Conservation (phyloP, 179 eudicot genomes). For the Spergularia azorica region DNA sequence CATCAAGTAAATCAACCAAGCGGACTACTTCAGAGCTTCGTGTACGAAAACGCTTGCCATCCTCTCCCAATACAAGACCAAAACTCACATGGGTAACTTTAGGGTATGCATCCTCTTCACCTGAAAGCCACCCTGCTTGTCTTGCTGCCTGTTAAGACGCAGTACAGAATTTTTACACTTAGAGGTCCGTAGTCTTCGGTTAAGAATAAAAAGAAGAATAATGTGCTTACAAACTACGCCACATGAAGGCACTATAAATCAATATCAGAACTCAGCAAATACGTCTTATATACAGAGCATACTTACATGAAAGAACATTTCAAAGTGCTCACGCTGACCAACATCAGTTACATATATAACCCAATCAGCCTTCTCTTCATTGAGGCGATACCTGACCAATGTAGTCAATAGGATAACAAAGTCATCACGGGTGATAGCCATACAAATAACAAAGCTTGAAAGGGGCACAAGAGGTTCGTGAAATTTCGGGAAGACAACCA, state of each 20-base stretch:
- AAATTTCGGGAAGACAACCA: not conserved
- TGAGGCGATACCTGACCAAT: slow-evolving; percentile 81
- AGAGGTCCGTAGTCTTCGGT: too few species aligned
- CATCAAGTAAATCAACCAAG: slow-evolving; percentile 79
- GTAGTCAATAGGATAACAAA: slow-evolving; percentile 11
- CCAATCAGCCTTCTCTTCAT: slow-evolving; percentile 94
- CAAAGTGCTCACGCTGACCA: slow-evolving; percentile 96
- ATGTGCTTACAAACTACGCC: too few species aligned
- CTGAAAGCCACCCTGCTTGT: slow-evolving; percentile 80
- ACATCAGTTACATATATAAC: slow-evolving; percentile 90
- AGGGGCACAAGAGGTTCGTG: not conserved
- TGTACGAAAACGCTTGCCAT: slow-evolving; percentile 81
- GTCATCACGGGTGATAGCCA: slow-evolving; percentile 10
- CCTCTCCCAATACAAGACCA: slow-evolving; percentile 88
- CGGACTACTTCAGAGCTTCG: slow-evolving; percentile 72
- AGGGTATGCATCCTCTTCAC: slow-evolving; percentile 47
- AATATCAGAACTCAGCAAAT: slow-evolving; percentile 2
- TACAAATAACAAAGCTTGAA: not conserved
- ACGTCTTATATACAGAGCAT: slow-evolving; percentile 6
- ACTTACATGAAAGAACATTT: slow-evolving; percentile 83
- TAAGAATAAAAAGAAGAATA: too few species aligned
- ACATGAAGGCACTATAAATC: not conserved
- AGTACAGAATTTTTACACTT: too few species aligned
- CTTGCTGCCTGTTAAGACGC: slow-evolving; percentile 56
- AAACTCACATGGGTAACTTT: slow-evolving; percentile 82